phyloP scores from a whole-genome alignment of 345 rosid genomes.

The Geranium rotundifolium region DNA sequence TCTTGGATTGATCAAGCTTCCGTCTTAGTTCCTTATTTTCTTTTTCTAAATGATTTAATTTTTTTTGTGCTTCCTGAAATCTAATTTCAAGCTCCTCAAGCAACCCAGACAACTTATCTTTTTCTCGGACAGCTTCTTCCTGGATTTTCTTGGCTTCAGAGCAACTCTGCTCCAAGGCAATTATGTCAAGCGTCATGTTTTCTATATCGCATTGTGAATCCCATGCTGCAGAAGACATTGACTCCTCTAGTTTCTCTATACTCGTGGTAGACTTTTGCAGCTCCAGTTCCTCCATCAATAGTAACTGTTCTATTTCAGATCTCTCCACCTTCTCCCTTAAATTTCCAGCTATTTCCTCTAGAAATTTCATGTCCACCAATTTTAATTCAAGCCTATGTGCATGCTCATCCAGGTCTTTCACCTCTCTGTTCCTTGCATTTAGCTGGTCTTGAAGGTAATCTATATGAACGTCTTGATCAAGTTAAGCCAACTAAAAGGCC shows the following conservation, averaged over 20 bases:
- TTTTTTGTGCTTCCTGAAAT: constrained; percentile 29
- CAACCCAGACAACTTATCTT: constrained; percentile 25
- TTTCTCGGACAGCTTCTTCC: constrained; percentile 47
- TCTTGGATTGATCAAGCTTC: constrained; percentile 24
- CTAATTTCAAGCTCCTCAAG: constrained; percentile 38
- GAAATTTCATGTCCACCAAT: constrained; percentile 37
- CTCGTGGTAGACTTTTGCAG: constrained; percentile 32
- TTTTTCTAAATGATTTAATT: constrained; percentile 24
- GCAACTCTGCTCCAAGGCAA: constrained; percentile 44
- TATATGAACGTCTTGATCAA: constrained; percentile 15
- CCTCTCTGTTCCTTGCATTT: constrained; percentile 46
- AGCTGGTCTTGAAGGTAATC: constrained; percentile 85
- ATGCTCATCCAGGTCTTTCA: constrained; percentile 39
- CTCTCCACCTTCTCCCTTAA: constrained; percentile 44
- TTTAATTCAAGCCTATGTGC: constrained; percentile 47
- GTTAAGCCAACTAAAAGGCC: constrained; percentile 5
- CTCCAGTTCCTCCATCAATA: constrained; percentile 44
- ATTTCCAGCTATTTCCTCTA: constrained; percentile 28
- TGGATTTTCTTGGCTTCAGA: constrained; percentile 38
- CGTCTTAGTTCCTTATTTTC: constrained; percentile 46
- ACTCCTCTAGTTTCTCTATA: constrained; percentile 64
- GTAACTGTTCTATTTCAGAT: constrained; percentile 34
- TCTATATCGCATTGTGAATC: constrained; percentile 79
- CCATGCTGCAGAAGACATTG: constrained; percentile 40
- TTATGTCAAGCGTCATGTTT: constrained; percentile 69